Evolutionary conservation across 352 stramenopile genomes (phyloP).

Genomic region (Globisporangium iwayamae): DNA sequence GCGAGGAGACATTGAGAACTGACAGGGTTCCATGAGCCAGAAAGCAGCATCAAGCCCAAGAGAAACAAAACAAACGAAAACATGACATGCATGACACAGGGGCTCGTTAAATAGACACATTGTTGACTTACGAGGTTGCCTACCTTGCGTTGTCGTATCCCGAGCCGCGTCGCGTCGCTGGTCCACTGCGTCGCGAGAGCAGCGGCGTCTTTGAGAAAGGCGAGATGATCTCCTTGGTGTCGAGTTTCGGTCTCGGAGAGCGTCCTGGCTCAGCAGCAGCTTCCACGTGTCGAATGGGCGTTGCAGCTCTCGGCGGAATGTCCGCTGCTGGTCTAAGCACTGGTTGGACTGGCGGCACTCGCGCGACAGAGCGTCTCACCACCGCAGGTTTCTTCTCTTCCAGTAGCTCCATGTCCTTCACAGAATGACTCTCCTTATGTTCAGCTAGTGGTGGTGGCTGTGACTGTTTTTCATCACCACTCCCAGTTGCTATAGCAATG

Average conservation of each 20-base stretch:
- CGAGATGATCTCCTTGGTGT: constrained; percentile 37
- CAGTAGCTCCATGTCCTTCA: neutral
- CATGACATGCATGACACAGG: neutral
- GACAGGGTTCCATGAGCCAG: neutral
- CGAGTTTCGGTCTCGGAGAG: constrained; percentile 38
- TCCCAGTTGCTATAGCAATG: neutral
- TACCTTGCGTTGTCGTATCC: constrained; percentile 64
- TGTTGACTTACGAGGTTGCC: constrained; percentile 8
- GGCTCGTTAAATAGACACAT: neutral
- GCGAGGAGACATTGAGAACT: constrained; percentile 2
- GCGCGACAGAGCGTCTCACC: neutral
- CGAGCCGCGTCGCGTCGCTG: constrained; percentile 31
- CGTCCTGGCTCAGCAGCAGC: constrained; percentile 21
- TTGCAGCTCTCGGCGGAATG: constrained; percentile 15
- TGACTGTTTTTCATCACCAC: neutral
- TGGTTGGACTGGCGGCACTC: neutral
- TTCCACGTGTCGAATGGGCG: constrained; percentile 17
- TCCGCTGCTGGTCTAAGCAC: neutral
- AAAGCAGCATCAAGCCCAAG: neutral
- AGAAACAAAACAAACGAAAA: constrained; percentile 10
- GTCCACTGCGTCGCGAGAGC: constrained; percentile 36
- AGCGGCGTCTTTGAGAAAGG: constrained; percentile 67
- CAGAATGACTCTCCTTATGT: neutral
- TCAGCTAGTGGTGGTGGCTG: neutral
- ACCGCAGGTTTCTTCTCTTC: constrained; percentile 11